A percentile compares a stretch with the other conserved stretches of the same genome.
Evolutionary conservation across 495 filamentous ascomycete species (phyloP).

Genomic region (Neurospora cerealis): DNA sequence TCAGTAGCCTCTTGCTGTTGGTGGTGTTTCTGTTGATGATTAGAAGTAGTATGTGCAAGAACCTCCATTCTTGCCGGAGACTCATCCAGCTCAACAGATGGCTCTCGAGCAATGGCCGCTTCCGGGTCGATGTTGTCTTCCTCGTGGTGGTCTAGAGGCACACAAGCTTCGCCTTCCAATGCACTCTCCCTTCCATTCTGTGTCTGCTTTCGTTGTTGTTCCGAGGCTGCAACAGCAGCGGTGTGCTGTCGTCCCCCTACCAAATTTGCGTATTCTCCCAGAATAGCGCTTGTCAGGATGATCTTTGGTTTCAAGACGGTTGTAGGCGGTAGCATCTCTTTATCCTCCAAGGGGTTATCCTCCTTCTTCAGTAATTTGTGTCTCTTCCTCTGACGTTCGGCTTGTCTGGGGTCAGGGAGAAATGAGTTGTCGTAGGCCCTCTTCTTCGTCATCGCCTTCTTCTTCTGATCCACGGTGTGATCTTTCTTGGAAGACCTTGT

Average conservation of each 20-base stretch:
- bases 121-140: background rate
- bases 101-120: background rate
- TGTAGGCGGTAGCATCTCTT: background rate
- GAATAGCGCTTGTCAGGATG: background rate
- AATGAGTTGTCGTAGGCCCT: conserved; percentile 10
- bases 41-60: background rate
- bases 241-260: background rate
- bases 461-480: background rate
- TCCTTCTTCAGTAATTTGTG: background rate
- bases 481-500: background rate
- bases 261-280: background rate
- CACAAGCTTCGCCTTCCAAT: background rate
- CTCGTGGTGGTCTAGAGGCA: background rate
- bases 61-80: background rate
- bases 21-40: background rate
- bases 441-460: background rate
- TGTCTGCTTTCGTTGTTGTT: background rate
- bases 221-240: background rate
- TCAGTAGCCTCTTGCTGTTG: background rate
- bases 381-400: background rate
- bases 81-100: background rate
- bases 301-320: background rate
- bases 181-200: background rate
- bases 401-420: background rate
- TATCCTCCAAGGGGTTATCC: background rate